Evolutionary conservation across 1,139 yeast genomes (phyloP).

Genomic region (Suhomyces ambrosiae): DNA sequence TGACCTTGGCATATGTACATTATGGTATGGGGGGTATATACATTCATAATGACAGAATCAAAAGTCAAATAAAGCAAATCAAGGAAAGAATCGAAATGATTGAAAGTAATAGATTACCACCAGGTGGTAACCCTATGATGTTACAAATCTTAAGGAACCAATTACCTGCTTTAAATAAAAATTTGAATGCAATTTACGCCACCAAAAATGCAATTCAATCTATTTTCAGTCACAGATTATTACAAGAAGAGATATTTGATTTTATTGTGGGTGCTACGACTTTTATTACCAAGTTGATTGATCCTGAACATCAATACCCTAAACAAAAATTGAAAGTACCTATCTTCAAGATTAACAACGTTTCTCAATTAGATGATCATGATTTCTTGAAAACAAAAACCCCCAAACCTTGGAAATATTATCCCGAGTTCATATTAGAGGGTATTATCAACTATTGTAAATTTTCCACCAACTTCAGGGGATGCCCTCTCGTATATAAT

Average conservation of each 20-base stretch:
- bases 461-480: slow-evolving; percentile 59
- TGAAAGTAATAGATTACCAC: slow-evolving; percentile 28
- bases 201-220: slow-evolving; percentile 58
- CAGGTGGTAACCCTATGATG: slow-evolving; percentile 35
- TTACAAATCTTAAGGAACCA: slow-evolving; percentile 36
- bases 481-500: slow-evolving; percentile 61
- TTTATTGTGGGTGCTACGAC: slow-evolving; percentile 75
- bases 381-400: slow-evolving; percentile 65
- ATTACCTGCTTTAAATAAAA: slow-evolving; percentile 48
- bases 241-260: slow-evolving; percentile 72
- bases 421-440: slow-evolving; percentile 85
- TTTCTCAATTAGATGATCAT: slow-evolving; percentile 62
- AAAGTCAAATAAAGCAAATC: slow-evolving; percentile 53
- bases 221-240: slow-evolving; percentile 53
- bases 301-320: slow-evolving; percentile 71
- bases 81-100: slow-evolving; percentile 54
- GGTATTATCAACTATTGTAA: slow-evolving; percentile 78
- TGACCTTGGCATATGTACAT: slow-evolving; percentile 77
- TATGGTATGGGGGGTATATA: slow-evolving; percentile 87
- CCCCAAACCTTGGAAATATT: slow-evolving; percentile 78
- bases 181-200: slow-evolving; percentile 43
- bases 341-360: slow-evolving; percentile 53
- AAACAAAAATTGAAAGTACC: slow-evolving; percentile 59
- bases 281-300: slow-evolving; percentile 70
- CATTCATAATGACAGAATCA: slow-evolving; percentile 57